Evolutionary conservation across 768 basidiomycete species (phyloP), one percentile per base, ranked within the genome.

Genomic region (Kwoniella mangroviensis): DNA sequence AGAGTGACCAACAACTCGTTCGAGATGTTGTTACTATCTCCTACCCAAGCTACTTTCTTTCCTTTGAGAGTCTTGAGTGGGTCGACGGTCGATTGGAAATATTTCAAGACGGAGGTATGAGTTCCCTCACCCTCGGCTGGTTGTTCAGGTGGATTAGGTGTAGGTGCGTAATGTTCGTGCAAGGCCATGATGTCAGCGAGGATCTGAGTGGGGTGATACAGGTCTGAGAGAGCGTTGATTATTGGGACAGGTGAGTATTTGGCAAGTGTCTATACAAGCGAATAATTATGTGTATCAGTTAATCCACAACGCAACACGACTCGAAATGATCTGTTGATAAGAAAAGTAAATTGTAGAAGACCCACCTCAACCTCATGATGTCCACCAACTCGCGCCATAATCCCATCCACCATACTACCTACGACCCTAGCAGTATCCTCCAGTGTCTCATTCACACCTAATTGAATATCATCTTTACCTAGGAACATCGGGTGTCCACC

Each of bases 1-100:
- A 91, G 92, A 7, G 93, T 90, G 74, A 98, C 96, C 40, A 98
- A 89, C 92, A 98, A 94, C 83, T 98, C 97, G 82, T 98, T 92
- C 67, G 97, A 85, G 59, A 99, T 93, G 79, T 98, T 99, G 58
- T 94, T 91, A 24, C 90, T 90, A 84, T 98, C 96, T 9, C 96
- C 96, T 66, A 98, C 88, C 82, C 94, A 99, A 10, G 94, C 91
- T 63, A 98, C 85, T 0, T 94, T 98, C 67, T 98, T 87, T 0
- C 94, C 90, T 1, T 87, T 88, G 28, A 98, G 86, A n/a, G 76
- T 69, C 1, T 84, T 82, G 2, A 88, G 85, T 1, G 91, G 85
- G 67, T 76, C 71, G 15, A 58, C 65, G 26, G 65, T 49, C 2
- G 61, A 65, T 54, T 60, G 61, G 55, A 70, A 67, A 49, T 67